These are phyloP conservation scores for Coemansia reversa DNA, from an alignment of 192 early-diverging fungal species.

Conservation along the genomic window DNA sequence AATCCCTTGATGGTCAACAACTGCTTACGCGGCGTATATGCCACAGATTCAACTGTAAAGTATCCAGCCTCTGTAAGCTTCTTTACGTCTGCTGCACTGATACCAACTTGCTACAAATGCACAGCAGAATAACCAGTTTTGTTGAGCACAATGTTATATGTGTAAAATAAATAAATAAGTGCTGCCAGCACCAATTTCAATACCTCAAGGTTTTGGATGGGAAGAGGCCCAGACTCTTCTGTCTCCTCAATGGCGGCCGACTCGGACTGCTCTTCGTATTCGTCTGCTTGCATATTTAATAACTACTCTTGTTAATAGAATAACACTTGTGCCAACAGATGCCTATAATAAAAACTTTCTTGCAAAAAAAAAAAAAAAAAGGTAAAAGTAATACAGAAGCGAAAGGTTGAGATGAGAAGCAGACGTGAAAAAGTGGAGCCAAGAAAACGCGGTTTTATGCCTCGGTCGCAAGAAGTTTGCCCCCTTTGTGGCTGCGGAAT, in stretches of 20 bases:
- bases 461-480: not conserved
- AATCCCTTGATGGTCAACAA: slow-evolving; percentile 90
- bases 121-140: slow-evolving; percentile 1
- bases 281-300: slow-evolving; percentile 45
- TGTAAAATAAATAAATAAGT: not conserved
- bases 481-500: slow-evolving; percentile 15
- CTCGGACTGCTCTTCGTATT: slow-evolving; percentile 53
- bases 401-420: slow-evolving; percentile 8
- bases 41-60: slow-evolving; percentile 89
- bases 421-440: not conserved
- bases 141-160: not conserved
- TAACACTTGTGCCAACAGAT: not conserved
- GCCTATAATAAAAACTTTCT: not conserved
- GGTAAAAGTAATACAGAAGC: slow-evolving; percentile 8
- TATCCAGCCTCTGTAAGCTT: slow-evolving; percentile 87
- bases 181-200: not conserved
- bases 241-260: slow-evolving; percentile 56
- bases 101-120: slow-evolving; percentile 60
- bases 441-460: not conserved
- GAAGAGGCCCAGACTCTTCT: slow-evolving; percentile 54
- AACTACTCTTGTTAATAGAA: not conserved
- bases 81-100: slow-evolving; percentile 70
- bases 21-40: slow-evolving; percentile 87
- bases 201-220: slow-evolving; percentile 60
- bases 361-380: slow-evolving; percentile 1